phyloP scores from a whole-genome alignment of 2,329 filamentous ascomycete genomes.

The Penicillium sp. region DNA sequence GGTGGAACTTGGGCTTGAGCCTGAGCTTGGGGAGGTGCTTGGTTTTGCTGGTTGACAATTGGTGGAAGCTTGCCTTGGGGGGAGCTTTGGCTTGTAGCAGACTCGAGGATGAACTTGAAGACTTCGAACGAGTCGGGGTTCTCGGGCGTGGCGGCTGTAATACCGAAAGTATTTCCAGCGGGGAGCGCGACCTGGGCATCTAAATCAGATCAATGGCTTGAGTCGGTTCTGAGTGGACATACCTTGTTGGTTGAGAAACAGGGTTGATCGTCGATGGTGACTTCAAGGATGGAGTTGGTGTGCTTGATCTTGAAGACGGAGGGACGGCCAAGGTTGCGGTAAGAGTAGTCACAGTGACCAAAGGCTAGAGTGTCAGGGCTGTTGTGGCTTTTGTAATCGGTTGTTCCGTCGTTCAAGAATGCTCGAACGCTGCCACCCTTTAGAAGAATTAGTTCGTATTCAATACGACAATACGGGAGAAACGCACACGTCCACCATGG shows the following conservation, averaged over 20 bases:
- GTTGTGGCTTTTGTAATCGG: slow-evolving; percentile 74
- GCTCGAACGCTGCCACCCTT: slow-evolving; percentile 79
- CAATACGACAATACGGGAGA: background rate
- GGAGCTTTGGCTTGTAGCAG: slow-evolving; percentile 33
- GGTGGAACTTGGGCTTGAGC: slow-evolving; percentile 46
- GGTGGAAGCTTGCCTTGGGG: slow-evolving; percentile 21
- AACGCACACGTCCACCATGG: slow-evolving; percentile 65
- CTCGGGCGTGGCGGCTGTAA: slow-evolving; percentile 86
- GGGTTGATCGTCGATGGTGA: slow-evolving; percentile 74
- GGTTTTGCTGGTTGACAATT: slow-evolving; percentile 24
- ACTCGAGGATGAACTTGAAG: slow-evolving; percentile 79
- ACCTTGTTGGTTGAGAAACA: slow-evolving; percentile 81
- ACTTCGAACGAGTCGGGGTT: slow-evolving; percentile 93
- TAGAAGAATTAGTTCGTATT: slow-evolving; percentile 11
- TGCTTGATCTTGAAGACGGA: slow-evolving; percentile 77
- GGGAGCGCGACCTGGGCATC: slow-evolving; percentile 68
- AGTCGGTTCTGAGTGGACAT: slow-evolving; percentile 9
- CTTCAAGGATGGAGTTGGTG: slow-evolving; percentile 66
- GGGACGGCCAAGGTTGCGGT: slow-evolving; percentile 86
- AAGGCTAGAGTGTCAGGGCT: slow-evolving; percentile 86
- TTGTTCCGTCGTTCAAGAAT: slow-evolving; percentile 88
- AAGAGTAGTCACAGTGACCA: slow-evolving; percentile 86
- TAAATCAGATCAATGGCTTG: slow-evolving; percentile 1
- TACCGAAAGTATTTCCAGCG: slow-evolving; percentile 77
- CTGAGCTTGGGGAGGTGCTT: slow-evolving; percentile 6